Conservation (phyloP, 352 stramenopile species). For the Phytopythium ostracodes region DNA sequence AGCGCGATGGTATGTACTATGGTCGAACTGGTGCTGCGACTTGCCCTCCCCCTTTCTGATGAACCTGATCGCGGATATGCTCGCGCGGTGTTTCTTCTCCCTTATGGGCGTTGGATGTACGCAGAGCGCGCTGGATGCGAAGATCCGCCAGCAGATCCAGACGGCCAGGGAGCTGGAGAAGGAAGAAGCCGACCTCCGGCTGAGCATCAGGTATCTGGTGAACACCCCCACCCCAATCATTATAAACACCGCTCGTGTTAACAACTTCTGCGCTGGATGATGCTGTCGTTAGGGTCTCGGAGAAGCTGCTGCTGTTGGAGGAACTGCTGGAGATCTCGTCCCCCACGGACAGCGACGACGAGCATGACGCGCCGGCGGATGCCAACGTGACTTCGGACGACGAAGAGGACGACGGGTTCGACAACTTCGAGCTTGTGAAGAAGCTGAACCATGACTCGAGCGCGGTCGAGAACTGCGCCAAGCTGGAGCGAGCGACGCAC, state of each 20-base stretch:
- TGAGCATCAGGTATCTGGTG: slow-evolving; percentile 69
- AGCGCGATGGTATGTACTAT: slow-evolving; percentile 34
- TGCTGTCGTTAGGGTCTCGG: slow-evolving; percentile 66
- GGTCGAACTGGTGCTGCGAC: too few relatives aligned
- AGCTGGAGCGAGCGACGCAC: slow-evolving; percentile 68
- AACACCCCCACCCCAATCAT: too few relatives aligned
- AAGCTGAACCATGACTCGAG: slow-evolving; percentile 26
- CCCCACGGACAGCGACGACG: slow-evolving; percentile 24
- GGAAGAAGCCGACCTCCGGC: slow-evolving; percentile 41
- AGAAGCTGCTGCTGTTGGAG: slow-evolving; percentile 76
- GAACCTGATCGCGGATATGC: too few relatives aligned
- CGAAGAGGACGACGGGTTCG: slow-evolving; percentile 56
- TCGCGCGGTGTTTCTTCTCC: too few relatives aligned
- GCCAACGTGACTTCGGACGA: slow-evolving; percentile 15
- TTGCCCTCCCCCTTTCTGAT: too few relatives aligned
- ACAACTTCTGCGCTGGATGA: too few relatives aligned
- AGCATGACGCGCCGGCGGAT: slow-evolving; percentile 1
- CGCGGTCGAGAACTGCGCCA: slow-evolving; percentile 55
- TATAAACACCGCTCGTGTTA: too few relatives aligned
- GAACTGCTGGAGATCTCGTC: slow-evolving; percentile 64
- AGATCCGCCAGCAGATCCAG: slow-evolving; percentile 48
- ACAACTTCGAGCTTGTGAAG: slow-evolving; percentile 67
- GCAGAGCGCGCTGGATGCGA: slow-evolving; percentile 44
- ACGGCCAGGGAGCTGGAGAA: slow-evolving; percentile 40
- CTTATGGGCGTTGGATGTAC: too few relatives aligned